Conservation (phyloP, 148 eudicot genomes). For the Rheum nobile region DNA sequence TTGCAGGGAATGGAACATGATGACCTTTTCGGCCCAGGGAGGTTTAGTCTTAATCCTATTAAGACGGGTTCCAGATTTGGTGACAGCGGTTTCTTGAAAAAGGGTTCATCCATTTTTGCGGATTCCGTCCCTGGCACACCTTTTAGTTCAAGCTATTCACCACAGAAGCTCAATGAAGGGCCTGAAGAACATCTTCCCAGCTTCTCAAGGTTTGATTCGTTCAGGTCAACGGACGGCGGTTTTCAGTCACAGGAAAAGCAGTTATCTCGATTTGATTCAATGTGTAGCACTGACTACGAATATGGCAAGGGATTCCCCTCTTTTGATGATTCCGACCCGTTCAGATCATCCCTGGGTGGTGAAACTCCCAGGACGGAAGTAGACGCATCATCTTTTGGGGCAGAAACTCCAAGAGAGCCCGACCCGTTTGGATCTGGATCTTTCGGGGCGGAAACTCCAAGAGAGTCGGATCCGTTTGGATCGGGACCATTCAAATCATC, state of each 20-base stretch:
- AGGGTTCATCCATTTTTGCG: constrained; percentile 34
- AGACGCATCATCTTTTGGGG: constrained; percentile 8
- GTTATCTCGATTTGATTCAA: constrained; percentile 65
- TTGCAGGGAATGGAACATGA: constrained; percentile 23
- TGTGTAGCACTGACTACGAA: constrained; percentile 52
- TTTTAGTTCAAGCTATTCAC: constrained; percentile 36
- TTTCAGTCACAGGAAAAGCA: constrained; percentile 35
- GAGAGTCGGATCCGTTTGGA: constrained; percentile 8
- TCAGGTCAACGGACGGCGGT: constrained; percentile 51
- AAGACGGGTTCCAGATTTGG: constrained; percentile 49
- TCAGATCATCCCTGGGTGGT: constrained; percentile 19
- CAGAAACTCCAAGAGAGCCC: constrained; percentile 28
- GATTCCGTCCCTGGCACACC: constrained; percentile 73
- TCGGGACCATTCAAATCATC: constrained; percentile 2
- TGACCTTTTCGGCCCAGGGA: constrained; percentile 66
- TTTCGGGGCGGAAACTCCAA: constrained; percentile 26
- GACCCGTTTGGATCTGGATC: constrained; percentile 3
- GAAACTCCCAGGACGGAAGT: background rate
- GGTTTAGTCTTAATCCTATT: constrained; percentile 74
- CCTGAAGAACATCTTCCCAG: constrained; percentile 44
- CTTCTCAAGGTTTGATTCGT: constrained; percentile 85
- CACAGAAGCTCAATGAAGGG: constrained; percentile 26
- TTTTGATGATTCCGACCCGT: constrained; percentile 35
- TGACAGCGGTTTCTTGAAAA: constrained; percentile 18
- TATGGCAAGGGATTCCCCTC: constrained; percentile 29